Evolutionary conservation across 2,329 filamentous ascomycete species (phyloP), one percentile per base, ranked within the genome.

Genomic region (Neofusicoccum laricinum): DNA sequence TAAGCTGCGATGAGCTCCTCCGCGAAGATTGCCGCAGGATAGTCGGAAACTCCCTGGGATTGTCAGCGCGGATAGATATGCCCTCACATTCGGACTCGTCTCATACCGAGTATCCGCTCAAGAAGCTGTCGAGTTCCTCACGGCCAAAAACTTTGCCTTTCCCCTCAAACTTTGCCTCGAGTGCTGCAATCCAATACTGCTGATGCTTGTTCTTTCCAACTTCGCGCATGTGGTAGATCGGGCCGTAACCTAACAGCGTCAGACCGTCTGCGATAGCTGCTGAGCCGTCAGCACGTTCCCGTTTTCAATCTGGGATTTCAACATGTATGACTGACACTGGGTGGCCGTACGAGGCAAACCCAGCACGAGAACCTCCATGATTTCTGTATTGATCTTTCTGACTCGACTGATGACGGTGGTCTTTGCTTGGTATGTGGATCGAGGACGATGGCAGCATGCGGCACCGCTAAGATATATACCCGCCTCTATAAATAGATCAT

Each of bases 261-360:
- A 78, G 70, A 15, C 73, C 74, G 43, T 40, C 38, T 30, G 38
- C 65, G 67, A 66, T 64, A 21, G 46, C 46, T 50, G 15, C 11
- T 10, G 7, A 14, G 21, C 4, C 6, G 10, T 50, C 2, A 50
- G 25, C 21, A 48, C 11, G 10, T n/a, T 6, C 25, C 5, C 25
- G 25, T 30, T 30, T 6, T 30, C 25, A 5, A 30, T 30, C 25
- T 30, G 25, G 25, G 25, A 6, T 6, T 30, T 30, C 25, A 30
- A 30, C 25, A 5, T 30, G 4, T 30, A 30, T 30, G 25, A 34
- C 46, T n/a, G 10, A 50, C 46, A 49, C n/a, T 19, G 71, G 14
- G 74, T 75, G 10, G 74, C 75, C 4, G 75, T 75, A 36, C 74
- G 68, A 34, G 72, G 73, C 30, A 72, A 69, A 11, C 75, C 75